Percentiles rank a stretch among this genome's conserved stretches.
phyloP scores from a whole-genome alignment of 768 basidiomycete genomes.

The Postia placenta region DNA sequence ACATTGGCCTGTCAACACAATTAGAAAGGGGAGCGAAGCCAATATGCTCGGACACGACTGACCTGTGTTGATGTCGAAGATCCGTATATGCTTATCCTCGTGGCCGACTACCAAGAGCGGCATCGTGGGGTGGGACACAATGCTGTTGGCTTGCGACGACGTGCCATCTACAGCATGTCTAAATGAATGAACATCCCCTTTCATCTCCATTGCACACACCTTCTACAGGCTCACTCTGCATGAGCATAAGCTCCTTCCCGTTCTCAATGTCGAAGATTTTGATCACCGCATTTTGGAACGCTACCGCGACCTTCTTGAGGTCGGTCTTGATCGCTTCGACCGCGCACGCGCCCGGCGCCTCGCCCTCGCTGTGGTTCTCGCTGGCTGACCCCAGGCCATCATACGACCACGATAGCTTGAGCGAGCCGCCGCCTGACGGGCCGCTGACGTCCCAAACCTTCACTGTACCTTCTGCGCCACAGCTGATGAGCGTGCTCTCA shows the following conservation, averaged over 20 bases:
- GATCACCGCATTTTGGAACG: conserved; percentile 82
- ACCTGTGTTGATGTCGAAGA: conserved; percentile 86
- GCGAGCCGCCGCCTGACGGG: conserved; percentile 53
- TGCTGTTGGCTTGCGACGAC: conserved; percentile 77
- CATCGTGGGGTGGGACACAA: conserved; percentile 88
- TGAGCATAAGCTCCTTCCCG: conserved; percentile 66
- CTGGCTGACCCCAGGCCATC: conserved; percentile 50
- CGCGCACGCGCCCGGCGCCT: conserved; percentile 64
- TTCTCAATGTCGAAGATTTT: conserved; percentile 90
- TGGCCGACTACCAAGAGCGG: conserved; percentile 83
- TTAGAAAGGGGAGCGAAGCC: too few species aligned
- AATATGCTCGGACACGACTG: neutral
- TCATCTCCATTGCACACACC: conserved; percentile 31
- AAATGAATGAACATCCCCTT: conserved; percentile 1
- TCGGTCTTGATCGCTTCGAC: conserved; percentile 81
- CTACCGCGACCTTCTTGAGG: conserved; percentile 83
- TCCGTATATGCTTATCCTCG: conserved; percentile 89
- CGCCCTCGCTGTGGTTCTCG: conserved; percentile 40
- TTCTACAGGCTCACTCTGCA: conserved; percentile 54
- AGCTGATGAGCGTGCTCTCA: conserved; percentile 80
- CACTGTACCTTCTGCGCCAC: conserved; percentile 85
- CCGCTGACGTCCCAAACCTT: conserved; percentile 91
- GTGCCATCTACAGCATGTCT: conserved; percentile 40
- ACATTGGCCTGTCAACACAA: conserved; percentile 57
- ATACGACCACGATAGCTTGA: conserved; percentile 79